Conservation (phyloP, 2,329 filamentous ascomycete species). For the Microsporum ferrugineum region DNA sequence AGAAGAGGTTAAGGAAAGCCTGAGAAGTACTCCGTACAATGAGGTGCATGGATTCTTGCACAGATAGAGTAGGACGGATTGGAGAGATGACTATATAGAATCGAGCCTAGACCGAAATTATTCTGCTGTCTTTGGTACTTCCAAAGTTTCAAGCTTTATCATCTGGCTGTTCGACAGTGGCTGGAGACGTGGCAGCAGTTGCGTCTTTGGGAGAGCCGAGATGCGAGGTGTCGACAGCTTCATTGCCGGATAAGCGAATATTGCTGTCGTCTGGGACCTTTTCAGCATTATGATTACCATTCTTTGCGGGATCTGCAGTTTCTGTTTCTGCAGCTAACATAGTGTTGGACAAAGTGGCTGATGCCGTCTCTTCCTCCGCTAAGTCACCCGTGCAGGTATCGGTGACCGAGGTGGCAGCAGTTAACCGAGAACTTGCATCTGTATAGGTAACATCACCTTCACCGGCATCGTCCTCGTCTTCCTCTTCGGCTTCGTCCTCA, state of each 20-base stretch:
- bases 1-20: background rate
- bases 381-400: background rate
- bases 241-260: background rate
- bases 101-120: background rate
- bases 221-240: background rate
- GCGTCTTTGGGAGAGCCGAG: background rate
- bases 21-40: background rate
- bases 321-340: background rate
- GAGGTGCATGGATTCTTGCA: background rate
- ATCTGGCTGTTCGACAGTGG: background rate
- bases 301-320: background rate
- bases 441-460: slow-evolving; percentile 5
- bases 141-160: background rate
- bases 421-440: slow-evolving; percentile 7
- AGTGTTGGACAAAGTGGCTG: background rate
- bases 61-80: background rate
- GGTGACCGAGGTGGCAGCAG: background rate
- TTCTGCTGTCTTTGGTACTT: background rate
- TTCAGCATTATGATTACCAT: background rate
- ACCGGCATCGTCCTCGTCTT: background rate
- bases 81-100: background rate
- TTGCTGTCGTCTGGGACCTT: background rate
- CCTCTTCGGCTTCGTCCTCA: slow-evolving; percentile 1
- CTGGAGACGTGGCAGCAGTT: background rate
- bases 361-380: background rate